phyloP scores from a whole-genome alignment of 2,329 filamentous ascomycete genomes.

The Scolecobasidium constrictum region DNA sequence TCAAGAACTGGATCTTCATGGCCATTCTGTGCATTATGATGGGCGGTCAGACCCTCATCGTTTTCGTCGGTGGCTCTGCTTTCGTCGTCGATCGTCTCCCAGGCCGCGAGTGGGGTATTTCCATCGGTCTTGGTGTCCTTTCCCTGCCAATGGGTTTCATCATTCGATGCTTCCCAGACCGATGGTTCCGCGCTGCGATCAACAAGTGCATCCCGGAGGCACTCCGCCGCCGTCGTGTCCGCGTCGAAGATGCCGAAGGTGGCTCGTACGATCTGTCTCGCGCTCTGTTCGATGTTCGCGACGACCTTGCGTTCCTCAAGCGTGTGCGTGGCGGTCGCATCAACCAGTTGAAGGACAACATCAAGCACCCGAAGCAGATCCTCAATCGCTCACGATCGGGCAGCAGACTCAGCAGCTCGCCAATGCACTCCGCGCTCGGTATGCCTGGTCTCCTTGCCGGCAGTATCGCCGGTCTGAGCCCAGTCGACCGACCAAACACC shows the following conservation, averaged over 20 bases:
- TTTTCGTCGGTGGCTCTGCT: slow-evolving; percentile 72
- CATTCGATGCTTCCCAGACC: slow-evolving; percentile 75
- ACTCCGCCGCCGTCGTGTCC: slow-evolving; percentile 35
- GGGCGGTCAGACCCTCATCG: slow-evolving; percentile 78
- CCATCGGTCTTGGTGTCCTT: slow-evolving; percentile 70
- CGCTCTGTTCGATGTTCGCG: slow-evolving; percentile 63
- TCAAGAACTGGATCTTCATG: slow-evolving; percentile 80
- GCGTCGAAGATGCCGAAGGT: slow-evolving; percentile 24
- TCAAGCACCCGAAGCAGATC: slow-evolving; percentile 64
- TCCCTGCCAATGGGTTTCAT: slow-evolving; percentile 75
- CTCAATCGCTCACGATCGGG: slow-evolving; percentile 51
- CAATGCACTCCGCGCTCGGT: slow-evolving; percentile 10
- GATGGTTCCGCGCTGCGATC: slow-evolving; percentile 33
- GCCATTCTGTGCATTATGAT: slow-evolving; percentile 79
- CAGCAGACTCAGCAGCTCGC: slow-evolving; percentile 51
- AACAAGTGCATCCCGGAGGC: slow-evolving; percentile 42
- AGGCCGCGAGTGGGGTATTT: slow-evolving; percentile 76
- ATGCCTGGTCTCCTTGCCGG: slow-evolving; percentile 8
- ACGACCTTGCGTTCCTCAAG: slow-evolving; percentile 72
- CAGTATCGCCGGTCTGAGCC: slow-evolving; percentile 6
- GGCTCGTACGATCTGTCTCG: slow-evolving; percentile 50
- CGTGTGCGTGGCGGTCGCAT: slow-evolving; percentile 71
- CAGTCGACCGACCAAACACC: background rate
- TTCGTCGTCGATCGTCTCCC: slow-evolving; percentile 66
- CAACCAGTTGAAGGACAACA: slow-evolving; percentile 69